phyloP scores from a whole-genome alignment of 768 basidiomycete genomes.

The Cubamyces sp. region DNA sequence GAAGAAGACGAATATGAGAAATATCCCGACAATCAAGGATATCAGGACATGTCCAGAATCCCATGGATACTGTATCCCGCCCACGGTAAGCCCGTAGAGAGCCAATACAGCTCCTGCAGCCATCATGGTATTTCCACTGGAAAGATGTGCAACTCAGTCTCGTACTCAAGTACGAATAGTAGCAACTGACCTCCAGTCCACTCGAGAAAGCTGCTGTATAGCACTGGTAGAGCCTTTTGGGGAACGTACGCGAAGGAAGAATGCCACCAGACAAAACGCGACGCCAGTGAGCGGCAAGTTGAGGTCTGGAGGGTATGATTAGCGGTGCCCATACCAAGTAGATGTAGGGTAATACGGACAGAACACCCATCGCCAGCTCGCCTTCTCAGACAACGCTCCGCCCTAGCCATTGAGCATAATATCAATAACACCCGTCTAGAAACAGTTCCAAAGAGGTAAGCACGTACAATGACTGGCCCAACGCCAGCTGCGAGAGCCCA shows the following conservation, averaged over 20 bases:
- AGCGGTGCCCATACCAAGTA: background rate
- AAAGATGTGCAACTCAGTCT: slow-evolving; percentile 7
- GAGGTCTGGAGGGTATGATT: slow-evolving; percentile 2
- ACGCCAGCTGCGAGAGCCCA: slow-evolving; percentile 35
- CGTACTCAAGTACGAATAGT: slow-evolving; percentile 8
- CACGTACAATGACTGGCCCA: slow-evolving; percentile 33
- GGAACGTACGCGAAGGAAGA: slow-evolving; percentile 22
- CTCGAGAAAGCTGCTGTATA: slow-evolving; percentile 27
- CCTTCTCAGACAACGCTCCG: slow-evolving; percentile 31
- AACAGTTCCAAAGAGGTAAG: background rate
- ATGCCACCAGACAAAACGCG: slow-evolving; percentile 9
- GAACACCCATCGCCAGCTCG: slow-evolving; percentile 26
- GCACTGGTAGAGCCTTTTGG: slow-evolving; percentile 26
- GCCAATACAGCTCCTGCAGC: slow-evolving; percentile 21
- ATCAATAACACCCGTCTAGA: background rate
- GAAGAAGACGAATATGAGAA: slow-evolving; percentile 38
- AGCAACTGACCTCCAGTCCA: slow-evolving; percentile 32
- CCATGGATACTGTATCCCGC: slow-evolving; percentile 44
- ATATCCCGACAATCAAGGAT: slow-evolving; percentile 40
- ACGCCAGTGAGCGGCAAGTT: slow-evolving; percentile 12
- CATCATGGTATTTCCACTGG: slow-evolving; percentile 40
- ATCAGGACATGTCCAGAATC: slow-evolving; percentile 36
- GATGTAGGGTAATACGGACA: slow-evolving; percentile 13
- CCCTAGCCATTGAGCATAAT: slow-evolving; percentile 4
- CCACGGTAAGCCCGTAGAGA: slow-evolving; percentile 33